phyloP scores from a whole-genome alignment of 495 filamentous ascomycete genomes.

The Aspergillus affinis region DNA sequence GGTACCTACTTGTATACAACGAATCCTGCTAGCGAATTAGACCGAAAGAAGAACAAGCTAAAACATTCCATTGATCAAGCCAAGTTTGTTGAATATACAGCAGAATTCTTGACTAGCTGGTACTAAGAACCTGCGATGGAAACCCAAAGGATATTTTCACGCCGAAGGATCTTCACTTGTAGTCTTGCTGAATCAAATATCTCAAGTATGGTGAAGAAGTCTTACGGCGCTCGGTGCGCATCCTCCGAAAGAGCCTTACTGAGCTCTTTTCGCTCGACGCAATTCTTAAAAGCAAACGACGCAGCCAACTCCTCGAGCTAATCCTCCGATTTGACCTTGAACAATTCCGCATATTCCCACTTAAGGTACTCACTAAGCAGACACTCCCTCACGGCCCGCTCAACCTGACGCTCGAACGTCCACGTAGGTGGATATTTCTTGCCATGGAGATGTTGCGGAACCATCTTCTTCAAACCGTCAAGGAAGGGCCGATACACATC shows the following conservation, averaged over 20 bases:
- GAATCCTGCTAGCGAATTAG: no score
- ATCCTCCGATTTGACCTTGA: neutral
- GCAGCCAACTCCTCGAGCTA: conserved; percentile 10
- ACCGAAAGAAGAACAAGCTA: no score
- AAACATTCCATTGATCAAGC: no score
- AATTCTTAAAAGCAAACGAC: conserved; percentile 9
- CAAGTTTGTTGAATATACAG: no score
- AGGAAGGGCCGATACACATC: conserved; percentile 2
- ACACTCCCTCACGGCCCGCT: conserved; percentile 8
- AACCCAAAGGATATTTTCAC: no score
- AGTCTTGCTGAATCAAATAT: no score
- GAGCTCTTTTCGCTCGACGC: neutral
- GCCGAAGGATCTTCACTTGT: no score
- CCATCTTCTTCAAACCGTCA: neutral
- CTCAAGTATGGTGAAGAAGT: no score
- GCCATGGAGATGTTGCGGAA: neutral
- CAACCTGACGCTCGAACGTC: conserved; percentile 2
- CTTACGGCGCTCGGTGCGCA: no score
- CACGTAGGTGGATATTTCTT: neutral
- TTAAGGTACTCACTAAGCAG: conserved; percentile 6
- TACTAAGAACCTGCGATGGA: no score
- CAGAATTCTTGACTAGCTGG: no score
- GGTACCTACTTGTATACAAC: no score
- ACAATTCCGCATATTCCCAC: conserved; percentile 11
- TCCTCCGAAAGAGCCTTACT: neutral